Base-by-base conservation (phyloP, 306 rosid genomes). In the Malus sylvestris region DNA sequence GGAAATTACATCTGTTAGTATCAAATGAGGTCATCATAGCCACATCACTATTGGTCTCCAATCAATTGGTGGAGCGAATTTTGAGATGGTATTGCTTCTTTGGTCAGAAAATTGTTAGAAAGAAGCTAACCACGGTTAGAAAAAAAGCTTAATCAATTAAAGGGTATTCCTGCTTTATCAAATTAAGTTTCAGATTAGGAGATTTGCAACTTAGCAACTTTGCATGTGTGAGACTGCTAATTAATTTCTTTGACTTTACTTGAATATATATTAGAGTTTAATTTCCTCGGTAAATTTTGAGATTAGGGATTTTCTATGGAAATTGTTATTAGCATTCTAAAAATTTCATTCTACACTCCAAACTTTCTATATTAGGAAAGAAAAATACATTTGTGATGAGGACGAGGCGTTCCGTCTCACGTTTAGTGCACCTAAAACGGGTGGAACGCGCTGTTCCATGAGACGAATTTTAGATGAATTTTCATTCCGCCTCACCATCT, bases 41-140 rank as follows among this genome's bases (percentile, higher is more conserved):
- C 4, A 60, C 46, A 35, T 71, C 76, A 74, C 71, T 27, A 38
- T 78, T 30, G 76, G 81, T 85, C 73, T 66, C 45, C 74, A 52
- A 22, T 67, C 19, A 6, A 81, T 73, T 52, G 70, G 69, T 72
- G 76, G 82, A 30, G 44, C 38, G 22, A 51, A 51, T 75, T 72
- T 63, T 72, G 79, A 77, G 80, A 59, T 8, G 76, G 82, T 77
- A 58, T 30, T 40, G 68, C 51, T 75, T 74, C 68, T 51, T 73
- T 82, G 88, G 91, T 84, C 86, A 89, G 51, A 86, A 78, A 79
- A 75, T 71, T 82, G 74, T 78, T 58, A 59, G 60, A 66, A 59
- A 27, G 22, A 61, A 61, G 29, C 60, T 57, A 73, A 18, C 44
- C 59, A 25, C 29, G 32, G 10, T 23, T 59, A 25, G 13, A 44